Evolutionary conservation across 139 green algal genomes (phyloP), one percentile per base, ranked within the genome.

Genomic region (Choricystis sp.): DNA sequence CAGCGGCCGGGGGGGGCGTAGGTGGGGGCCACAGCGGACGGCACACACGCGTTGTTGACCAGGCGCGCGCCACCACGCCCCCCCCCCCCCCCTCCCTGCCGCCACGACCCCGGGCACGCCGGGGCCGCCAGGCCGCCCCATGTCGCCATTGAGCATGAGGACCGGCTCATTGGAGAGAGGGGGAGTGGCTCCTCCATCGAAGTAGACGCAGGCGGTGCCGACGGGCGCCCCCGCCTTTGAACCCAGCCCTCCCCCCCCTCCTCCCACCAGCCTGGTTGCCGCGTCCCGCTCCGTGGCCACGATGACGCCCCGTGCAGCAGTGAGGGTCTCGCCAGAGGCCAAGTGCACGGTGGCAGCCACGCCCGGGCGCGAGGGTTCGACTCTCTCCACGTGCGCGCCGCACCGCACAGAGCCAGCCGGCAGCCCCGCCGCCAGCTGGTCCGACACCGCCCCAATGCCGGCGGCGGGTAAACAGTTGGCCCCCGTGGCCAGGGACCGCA

Each of bases 21-120:
- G 9, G 72, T 83, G 5, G 82, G 74, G 0, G 86, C 64, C 16
- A 96, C 89, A 9, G 80, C 84, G n/a, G 81, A 89, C 1, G 88
- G 88, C 73, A 96, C 95, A 81, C 89, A 97, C 57, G 79, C 83
- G 73, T 98, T 98, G 81, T 98, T 98, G 23, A 97, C 81, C 23
- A 96, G 68, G 52, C 79, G 72, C 0, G 19, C 26, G 56, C 31
- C 68, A 16, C 40, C 40, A 16, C 40, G 40, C 40, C 40, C 49
- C 24, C 76, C 75, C 5, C 49, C 61, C 19, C 73, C 76, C 24
- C 86, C 77, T 23, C 89, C 91, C n/a, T n/a, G n/a, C n/a, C n/a
- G n/a, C n/a, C n/a, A n/a, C n/a, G n/a, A n/a, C n/a, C n/a, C n/a
- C n/a, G n/a, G n/a, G n/a, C n/a, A n/a, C n/a, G n/a, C n/a, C n/a